Evolutionary conservation across 495 filamentous ascomycete species (phyloP), one percentile per base, ranked within the genome.

Genomic region (Annulohypoxylon moriforme): DNA sequence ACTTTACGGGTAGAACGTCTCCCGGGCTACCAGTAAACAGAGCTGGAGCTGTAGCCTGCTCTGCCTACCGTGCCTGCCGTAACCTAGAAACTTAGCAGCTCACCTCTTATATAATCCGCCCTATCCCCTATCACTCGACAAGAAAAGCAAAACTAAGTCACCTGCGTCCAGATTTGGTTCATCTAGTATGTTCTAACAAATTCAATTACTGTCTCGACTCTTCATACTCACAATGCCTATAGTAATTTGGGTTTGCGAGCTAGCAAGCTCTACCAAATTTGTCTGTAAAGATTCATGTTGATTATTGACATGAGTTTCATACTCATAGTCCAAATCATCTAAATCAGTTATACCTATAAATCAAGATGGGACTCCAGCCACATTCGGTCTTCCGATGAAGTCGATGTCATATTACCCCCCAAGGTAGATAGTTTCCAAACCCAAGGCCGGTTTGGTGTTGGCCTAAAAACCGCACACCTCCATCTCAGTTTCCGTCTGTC

Each of bases 331-430:
- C 18, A 34, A 50, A 25, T 13, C 50, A 60, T 22, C 53, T 36
- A 8, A 59, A 25, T 18, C 40, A 36, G 44, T 16, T 49, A 16
- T 20, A 27, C 18, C 9, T 24, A 8, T 25, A 9, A 1, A n/a
- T 58, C 27, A 40, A 50, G 38, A 69, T 69, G 52, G 34, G 25
- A 58, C 36, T 7, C 55, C 34, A 18, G 9, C 47, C 47, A 67
- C 57, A 53, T 33, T 6, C 11, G 18, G 25, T 42, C 27, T 57
- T 8, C 40, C 4, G 16, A 49, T 56, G 49, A 57, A 53, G 20
- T 40, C 27, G 56, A 25, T 62, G 34, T 36, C 50, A 49, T 56
- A 34, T 56, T 22, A 22, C 18, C 9, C 57, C 14, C 20, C 18
- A 36, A 44, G 16, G 7, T 44, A 44, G n/a, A 18, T 44, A 16